A percentile compares a stretch with the other conserved stretches of the same genome.
phyloP scores from a whole-genome alignment of 257 asterid genomes.

The Solanum lignicaule region DNA sequence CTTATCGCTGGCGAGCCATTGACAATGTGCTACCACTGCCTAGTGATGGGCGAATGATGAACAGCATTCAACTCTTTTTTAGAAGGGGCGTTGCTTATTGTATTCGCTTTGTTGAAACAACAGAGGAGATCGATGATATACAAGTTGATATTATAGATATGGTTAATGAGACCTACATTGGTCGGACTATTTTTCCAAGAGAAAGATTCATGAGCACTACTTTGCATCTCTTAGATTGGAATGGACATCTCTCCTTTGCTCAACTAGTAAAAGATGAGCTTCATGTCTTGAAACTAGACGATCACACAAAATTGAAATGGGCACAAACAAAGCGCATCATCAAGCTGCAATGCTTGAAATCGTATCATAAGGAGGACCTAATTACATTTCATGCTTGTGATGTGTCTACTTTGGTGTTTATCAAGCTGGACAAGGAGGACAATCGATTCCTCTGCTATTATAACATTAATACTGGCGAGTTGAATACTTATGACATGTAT shows the following conservation, averaged over 20 bases:
- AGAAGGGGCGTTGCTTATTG: background rate
- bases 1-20: background rate
- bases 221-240: background rate
- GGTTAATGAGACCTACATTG: background rate
- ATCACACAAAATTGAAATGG: background rate
- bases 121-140: background rate
- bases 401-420: background rate
- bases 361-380: background rate
- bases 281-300: background rate
- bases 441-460: background rate
- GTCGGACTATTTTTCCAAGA: background rate
- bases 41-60: background rate
- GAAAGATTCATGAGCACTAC: background rate
- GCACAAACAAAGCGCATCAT: background rate
- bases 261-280: background rate
- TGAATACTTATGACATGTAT: background rate
- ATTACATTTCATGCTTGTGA: background rate
- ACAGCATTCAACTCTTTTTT: background rate
- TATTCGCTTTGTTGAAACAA: background rate
- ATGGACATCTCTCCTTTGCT: background rate
- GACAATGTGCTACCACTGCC: background rate
- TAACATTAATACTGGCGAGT: background rate
- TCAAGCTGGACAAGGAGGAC: background rate
- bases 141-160: background rate
- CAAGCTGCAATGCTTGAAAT: background rate